These are phyloP conservation scores for Penicillium sp. DNA, from an alignment of 2,329 filamentous ascomycete species.

Conservation along the genomic window DNA sequence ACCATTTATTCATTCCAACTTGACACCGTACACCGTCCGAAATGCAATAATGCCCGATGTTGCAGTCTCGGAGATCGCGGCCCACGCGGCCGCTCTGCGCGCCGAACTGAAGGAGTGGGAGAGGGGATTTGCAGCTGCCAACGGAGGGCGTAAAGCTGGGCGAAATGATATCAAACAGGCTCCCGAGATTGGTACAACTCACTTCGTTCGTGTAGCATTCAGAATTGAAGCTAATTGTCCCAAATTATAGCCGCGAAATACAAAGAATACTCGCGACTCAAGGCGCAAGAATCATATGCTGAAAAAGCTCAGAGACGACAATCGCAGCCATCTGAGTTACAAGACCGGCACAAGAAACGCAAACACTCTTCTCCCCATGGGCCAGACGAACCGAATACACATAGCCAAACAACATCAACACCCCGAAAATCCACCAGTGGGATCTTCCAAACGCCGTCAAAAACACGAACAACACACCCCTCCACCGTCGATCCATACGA, in stretches of 20 bases:
- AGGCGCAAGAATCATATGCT: constrained; percentile 39
- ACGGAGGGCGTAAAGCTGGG: constrained; percentile 51
- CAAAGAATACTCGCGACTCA: constrained; percentile 52
- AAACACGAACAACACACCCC: constrained; percentile 40
- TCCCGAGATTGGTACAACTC: constrained; percentile 45
- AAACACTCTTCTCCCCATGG: constrained; percentile 37
- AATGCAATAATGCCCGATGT: constrained; percentile 37
- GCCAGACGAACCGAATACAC: constrained; percentile 16
- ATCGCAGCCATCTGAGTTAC: constrained; percentile 20
- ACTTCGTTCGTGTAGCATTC: neutral
- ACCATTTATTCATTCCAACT: neutral
- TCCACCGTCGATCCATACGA: constrained; percentile 51
- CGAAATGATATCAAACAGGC: constrained; percentile 55
- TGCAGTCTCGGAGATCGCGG: constrained; percentile 30
- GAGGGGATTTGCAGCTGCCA: constrained; percentile 47
- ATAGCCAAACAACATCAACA: constrained; percentile 29
- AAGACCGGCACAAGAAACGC: constrained; percentile 37
- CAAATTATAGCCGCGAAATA: constrained; percentile 50
- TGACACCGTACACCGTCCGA: neutral
- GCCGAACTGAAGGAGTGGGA: constrained; percentile 55
- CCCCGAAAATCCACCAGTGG: constrained; percentile 42
- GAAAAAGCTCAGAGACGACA: constrained; percentile 20
- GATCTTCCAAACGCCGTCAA: constrained; percentile 39
- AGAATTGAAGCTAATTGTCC: neutral
- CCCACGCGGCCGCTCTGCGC: constrained; percentile 42